Base-by-base conservation (phyloP, 2,329 filamentous ascomycete genomes). In the Botryotinia convoluta region DNA sequence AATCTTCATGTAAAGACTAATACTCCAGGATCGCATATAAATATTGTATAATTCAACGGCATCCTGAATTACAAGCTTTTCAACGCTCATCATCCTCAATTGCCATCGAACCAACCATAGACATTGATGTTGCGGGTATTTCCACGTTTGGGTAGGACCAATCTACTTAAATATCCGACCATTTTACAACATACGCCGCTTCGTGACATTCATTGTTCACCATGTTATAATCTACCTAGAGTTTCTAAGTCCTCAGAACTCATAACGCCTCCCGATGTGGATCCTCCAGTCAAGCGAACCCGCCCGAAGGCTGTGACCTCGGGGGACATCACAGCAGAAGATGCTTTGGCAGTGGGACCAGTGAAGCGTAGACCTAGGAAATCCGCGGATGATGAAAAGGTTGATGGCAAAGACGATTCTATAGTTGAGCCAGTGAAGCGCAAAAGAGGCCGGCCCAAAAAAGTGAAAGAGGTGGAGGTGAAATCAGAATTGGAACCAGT, bases 71-170 rank as follows among this genome's bases (percentile, higher is more conserved):
- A 26, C 16, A 65, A 26, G 8, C 18, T 32, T 68, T 12, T 42
- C 35, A 42, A 48, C 26, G 26, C 18, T 42, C 10, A 42, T 42
- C 14, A 14, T 57, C 9, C 48, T 57, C 65, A 57, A 8, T 26
- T 12, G 8, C 9, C 26, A 37, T 42, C 35, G 10, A 68, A 2
- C n/a, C 4, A n/a, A 32, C 35, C 54, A 35, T 39, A 68, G 9
- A 22, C 22, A 67, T 78, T 77, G 57, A 78, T 78, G 77, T 78
- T 78, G 67, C 77, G 77, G 67, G n/a, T 75, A 45, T 48, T 57
- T 16, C 59, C 37, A 39, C 37, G 44, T 44, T 39, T 74, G 35
- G 73, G 65, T 67, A 76, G 74, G 76, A 63, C 72, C 59, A 67
- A 72, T 51, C 73, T 74, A 57, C 67, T 69, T 51, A 45, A 45